Percentiles rank a stretch among this genome's conserved stretches.
These are phyloP conservation scores for Mycena vulgaris DNA, from an alignment of 768 basidiomycete species.

Conservation along the genomic window DNA sequence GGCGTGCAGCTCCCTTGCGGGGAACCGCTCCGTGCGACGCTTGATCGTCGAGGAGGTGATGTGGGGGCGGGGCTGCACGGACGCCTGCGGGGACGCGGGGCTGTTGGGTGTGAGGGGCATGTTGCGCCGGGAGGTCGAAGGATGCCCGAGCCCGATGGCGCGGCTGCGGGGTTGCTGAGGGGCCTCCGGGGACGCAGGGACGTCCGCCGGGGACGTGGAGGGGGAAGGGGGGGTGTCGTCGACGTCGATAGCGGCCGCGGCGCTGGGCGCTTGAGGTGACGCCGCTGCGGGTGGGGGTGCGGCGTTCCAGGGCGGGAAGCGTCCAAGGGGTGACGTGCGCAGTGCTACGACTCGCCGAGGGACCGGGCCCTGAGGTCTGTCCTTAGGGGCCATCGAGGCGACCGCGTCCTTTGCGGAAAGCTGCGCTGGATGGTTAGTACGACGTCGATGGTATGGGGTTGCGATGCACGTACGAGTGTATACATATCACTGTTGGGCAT, in stretches of 20 bases:
- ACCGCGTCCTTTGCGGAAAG: background rate
- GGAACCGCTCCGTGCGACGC: constrained; percentile 22
- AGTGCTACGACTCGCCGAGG: background rate
- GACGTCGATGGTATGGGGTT: background rate
- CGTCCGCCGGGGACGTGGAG: background rate
- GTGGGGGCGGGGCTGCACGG: background rate
- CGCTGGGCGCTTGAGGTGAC: background rate
- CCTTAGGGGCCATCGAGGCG: background rate
- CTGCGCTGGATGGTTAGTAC: background rate
- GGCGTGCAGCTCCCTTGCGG: constrained; percentile 5
- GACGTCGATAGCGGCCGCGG: background rate
- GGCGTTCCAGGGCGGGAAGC: background rate
- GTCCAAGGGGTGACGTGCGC: background rate
- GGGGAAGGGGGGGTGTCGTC: background rate
- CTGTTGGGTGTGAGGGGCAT: background rate
- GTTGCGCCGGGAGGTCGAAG: constrained; percentile 10
- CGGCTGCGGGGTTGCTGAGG: constrained; percentile 4
- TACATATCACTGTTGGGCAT: background rate
- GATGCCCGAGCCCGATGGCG: constrained; percentile 27
- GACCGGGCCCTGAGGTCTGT: background rate
- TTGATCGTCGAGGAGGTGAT: constrained; percentile 26
- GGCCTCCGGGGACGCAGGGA: background rate
- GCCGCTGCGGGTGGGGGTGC: background rate
- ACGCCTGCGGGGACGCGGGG: constrained; percentile 1
- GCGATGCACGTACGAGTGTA: background rate